Conservation (phyloP, 176 grass and related monocot species). For the Ensete glaucum region DNA sequence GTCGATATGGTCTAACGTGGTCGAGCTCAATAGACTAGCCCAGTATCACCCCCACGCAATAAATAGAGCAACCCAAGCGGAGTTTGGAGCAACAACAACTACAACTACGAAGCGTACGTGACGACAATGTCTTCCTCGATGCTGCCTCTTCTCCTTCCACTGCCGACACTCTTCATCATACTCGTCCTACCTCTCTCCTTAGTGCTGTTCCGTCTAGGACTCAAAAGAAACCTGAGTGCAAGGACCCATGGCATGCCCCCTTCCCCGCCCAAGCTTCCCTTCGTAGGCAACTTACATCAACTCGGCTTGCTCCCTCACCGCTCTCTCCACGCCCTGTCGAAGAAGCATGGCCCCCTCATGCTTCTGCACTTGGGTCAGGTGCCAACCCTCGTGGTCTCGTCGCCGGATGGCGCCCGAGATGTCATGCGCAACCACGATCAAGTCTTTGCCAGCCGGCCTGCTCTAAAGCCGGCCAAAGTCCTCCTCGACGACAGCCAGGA, state of each 20-base stretch:
- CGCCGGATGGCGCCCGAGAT: neutral
- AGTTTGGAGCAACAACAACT: too few species aligned
- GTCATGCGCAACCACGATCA: conserved; percentile 32
- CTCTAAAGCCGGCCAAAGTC: conserved; percentile 8
- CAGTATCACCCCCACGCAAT: too few species aligned
- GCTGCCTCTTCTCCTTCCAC: too few species aligned
- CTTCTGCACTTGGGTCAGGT: neutral
- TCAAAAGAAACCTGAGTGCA: neutral
- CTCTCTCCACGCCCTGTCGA: neutral
- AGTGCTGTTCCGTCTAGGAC: neutral
- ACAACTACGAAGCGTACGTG: too few species aligned
- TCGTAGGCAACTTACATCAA: conserved; percentile 2
- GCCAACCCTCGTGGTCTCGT: neutral
- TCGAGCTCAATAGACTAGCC: too few species aligned
- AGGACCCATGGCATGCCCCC: neutral
- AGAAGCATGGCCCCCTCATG: neutral
- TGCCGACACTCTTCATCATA: too few species aligned
- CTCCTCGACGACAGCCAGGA: conserved; percentile 28
- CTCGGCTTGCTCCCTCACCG: neutral
- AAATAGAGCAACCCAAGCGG: too few species aligned
- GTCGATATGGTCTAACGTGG: too few species aligned
- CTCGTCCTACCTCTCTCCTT: neutral
- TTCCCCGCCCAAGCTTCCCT: neutral
- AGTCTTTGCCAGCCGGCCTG: conserved; percentile 27
- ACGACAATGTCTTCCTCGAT: too few species aligned